Base-by-base conservation (phyloP, 148 eudicot genomes). In the Talinum fruticosum region DNA sequence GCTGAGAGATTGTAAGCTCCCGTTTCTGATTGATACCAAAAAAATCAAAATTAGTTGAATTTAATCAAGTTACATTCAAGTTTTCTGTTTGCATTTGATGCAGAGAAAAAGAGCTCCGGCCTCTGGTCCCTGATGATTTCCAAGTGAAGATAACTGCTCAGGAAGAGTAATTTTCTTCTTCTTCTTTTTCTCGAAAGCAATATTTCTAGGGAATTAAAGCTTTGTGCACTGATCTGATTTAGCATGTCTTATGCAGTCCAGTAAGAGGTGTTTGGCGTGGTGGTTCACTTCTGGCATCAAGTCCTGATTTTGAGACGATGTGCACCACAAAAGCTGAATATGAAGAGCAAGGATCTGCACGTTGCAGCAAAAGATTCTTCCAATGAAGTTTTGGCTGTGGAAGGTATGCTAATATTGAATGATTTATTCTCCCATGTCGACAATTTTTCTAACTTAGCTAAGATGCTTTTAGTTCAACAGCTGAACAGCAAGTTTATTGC, bases 181-280 rank as follows among this genome's bases (percentile, higher is more conserved):
- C n/a, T n/a, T n/a, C n/a, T n/a, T 47, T 16, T 32, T 32, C 18
- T 54, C 21, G 0, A 16, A 3, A 65, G 57, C 71, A n/a, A 66
- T 30, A 33, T 37, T 71, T 8, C 13, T 32, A 32, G 47, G 28
- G 19, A 51, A 41, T 28, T 54, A 38, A 65, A 38, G 45, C 64
- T 65, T 23, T 24, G 47, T 18, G 18, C 64, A 47, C 74, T 79
- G 34, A 35, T 35, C 71, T 72, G 30, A 66, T 34, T 45, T 73
- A 33, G 24, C 54, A 26, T 76, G 14, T 76, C 37, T 83, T 84
- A n/a, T 82, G 36, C 86, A 96, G 99, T 84, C 99, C 99, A 30
- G 83, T 93, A 79, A 80, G 89, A 82, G 99, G 99, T 71, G 97
- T 96, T 78, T 96, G 99, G 99, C 89, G 97, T 73, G 99, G 99